Percentiles rank a stretch among this genome's conserved stretches.
Evolutionary conservation across 306 rosid species (phyloP).

Genomic region (Quercus glauca): DNA sequence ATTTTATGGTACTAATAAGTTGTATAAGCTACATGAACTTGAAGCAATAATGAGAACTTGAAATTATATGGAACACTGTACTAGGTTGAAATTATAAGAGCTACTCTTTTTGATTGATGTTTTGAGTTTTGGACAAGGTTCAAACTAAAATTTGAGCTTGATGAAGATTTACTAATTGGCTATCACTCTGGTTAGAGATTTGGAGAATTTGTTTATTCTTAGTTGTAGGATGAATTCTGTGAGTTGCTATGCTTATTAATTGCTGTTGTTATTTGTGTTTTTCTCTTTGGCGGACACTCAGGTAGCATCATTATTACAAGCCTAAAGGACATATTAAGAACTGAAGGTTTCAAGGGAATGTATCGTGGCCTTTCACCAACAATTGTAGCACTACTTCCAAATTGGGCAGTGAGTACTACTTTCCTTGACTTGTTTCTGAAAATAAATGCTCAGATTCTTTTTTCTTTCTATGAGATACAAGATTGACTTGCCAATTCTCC

Average conservation of each 20-base stretch:
- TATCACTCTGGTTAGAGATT: background rate
- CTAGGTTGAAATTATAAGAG: background rate
- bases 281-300: conserved; percentile 29
- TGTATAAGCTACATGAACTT: background rate
- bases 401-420: conserved; percentile 88
- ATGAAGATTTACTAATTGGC: background rate
- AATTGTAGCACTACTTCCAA: conserved; percentile 90
- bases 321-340: conserved; percentile 62
- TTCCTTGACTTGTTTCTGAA: conserved; percentile 13
- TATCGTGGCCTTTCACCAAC: conserved; percentile 98
- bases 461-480: background rate
- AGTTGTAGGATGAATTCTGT: background rate
- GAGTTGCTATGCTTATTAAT: background rate
- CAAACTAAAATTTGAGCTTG: background rate
- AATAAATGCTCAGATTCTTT: no score
- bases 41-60: background rate
- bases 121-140: background rate
- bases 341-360: conserved; percentile 87
- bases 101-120: background rate
- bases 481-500: background rate
- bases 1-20: background rate
- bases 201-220: background rate
- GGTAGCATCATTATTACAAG: conserved; percentile 79
- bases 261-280: conserved; percentile 12
- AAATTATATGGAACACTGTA: background rate